Conservation (phyloP, 495 filamentous ascomycete species). For the Lasiosphaeriaceae sp. region DNA sequence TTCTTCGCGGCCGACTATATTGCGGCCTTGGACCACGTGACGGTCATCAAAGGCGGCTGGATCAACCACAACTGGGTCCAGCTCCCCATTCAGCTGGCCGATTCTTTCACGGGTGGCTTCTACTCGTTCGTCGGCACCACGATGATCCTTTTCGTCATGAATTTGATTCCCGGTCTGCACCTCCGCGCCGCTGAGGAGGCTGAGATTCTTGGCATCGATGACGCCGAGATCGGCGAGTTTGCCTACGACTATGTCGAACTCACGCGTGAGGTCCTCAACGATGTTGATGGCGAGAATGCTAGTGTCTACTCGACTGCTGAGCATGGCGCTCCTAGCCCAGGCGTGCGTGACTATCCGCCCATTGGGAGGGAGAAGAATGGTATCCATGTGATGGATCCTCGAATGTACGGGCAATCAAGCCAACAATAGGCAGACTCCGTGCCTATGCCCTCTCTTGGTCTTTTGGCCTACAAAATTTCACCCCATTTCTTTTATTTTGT, state of each 20-base stretch:
- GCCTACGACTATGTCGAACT: slow-evolving; percentile 97
- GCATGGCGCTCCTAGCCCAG: not conserved
- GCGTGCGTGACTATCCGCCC: slow-evolving; percentile 2
- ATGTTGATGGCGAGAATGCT: slow-evolving; percentile 44
- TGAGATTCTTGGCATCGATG: slow-evolving; percentile 89
- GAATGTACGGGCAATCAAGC: slow-evolving; percentile 8
- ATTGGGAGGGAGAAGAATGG: slow-evolving; percentile 15
- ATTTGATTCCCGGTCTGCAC: slow-evolving; percentile 76
- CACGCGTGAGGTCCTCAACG: slow-evolving; percentile 73
- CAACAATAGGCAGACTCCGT: slow-evolving; percentile 2
- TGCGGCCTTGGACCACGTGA: slow-evolving; percentile 76
- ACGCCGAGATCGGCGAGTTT: slow-evolving; percentile 95
- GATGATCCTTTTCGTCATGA: slow-evolving; percentile 83
- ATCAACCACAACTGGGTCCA: slow-evolving; percentile 89
- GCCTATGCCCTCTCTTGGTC: no score
- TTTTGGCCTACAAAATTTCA: no score
- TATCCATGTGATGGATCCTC: slow-evolving; percentile 11
- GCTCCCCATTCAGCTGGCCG: slow-evolving; percentile 82
- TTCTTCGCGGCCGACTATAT: slow-evolving; percentile 95
- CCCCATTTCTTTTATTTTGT: no score
- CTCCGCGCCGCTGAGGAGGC: slow-evolving; percentile 80
- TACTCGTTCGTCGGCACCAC: slow-evolving; percentile 88
- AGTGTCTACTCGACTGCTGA: slow-evolving; percentile 31
- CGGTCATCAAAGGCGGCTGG: slow-evolving; percentile 78
- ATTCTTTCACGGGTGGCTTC: slow-evolving; percentile 73